These are phyloP conservation scores for Solanum commersonii DNA, from an alignment of 257 asterid genomes.

Conservation along the genomic window DNA sequence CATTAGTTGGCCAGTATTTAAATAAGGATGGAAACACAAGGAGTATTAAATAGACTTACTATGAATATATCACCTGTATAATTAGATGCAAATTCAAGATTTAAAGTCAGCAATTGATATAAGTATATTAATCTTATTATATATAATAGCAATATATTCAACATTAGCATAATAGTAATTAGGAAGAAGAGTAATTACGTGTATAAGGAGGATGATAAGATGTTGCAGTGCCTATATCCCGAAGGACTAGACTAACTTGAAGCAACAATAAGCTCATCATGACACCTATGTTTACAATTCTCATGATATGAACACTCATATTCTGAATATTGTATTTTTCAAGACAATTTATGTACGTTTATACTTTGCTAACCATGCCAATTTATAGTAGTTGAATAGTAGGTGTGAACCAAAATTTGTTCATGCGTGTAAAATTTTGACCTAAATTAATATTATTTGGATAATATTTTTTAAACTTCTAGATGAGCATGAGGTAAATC, in stretches of 20 bases:
- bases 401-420: not conserved
- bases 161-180: not conserved
- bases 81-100: not conserved
- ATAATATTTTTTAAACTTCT: not conserved
- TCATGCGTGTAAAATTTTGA: not conserved
- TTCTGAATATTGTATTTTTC: not conserved
- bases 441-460: not conserved
- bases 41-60: not conserved
- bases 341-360: not conserved
- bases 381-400: not conserved
- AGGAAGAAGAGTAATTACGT: slow-evolving; percentile 15
- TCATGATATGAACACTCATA: slow-evolving; percentile 18
- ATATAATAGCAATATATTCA: not conserved
- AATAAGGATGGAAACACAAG: not conserved
- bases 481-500: not conserved
- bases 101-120: too few species aligned
- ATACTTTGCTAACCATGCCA: not conserved
- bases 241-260: slow-evolving; percentile 18
- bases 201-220: slow-evolving; percentile 65
- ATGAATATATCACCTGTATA: too few species aligned
- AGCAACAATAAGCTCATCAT: slow-evolving; percentile 16
- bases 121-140: not conserved
- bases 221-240: slow-evolving; percentile 58
- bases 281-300: not conserved
- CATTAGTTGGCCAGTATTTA: not conserved